Conservation (phyloP, 192 early-diverging fungal genomes). For the Entrophospora sp. region DNA sequence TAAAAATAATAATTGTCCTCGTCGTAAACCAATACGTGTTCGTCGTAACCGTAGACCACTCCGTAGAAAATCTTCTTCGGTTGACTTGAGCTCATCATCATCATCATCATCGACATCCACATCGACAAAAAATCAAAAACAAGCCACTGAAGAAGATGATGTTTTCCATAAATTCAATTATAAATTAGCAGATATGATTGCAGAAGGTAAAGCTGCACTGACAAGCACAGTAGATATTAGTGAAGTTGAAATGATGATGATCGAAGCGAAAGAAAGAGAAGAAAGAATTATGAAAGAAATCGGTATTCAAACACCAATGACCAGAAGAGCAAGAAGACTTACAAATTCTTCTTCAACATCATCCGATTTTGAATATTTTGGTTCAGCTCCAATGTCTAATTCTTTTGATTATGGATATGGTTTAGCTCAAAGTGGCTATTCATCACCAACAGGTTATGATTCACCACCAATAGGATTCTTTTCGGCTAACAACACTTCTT, state of each 20-base stretch:
- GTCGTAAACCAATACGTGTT: not conserved
- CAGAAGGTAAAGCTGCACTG: conserved; percentile 13
- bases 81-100: too few relatives aligned
- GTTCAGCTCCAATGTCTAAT: not conserved
- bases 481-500: too few relatives aligned
- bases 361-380: conserved; percentile 7
- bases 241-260: conserved; percentile 16
- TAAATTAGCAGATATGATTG: conserved; percentile 17
- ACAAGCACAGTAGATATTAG: conserved; percentile 12
- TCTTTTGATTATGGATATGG: not conserved
- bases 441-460: too few relatives aligned
- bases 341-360: not conserved
- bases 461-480: too few relatives aligned
- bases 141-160: not conserved
- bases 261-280: conserved; percentile 17
- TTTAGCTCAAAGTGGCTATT: too few relatives aligned
- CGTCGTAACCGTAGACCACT: not conserved
- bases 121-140: not conserved
- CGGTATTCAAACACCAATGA: not conserved
- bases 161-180: conserved; percentile 3
- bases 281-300: conserved; percentile 12
- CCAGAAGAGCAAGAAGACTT: not conserved
- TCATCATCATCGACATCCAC: too few relatives aligned
- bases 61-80: not conserved
- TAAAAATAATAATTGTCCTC: too few relatives aligned